phyloP scores from a whole-genome alignment of 345 rosid species.

The Fremontodendron californicum region DNA sequence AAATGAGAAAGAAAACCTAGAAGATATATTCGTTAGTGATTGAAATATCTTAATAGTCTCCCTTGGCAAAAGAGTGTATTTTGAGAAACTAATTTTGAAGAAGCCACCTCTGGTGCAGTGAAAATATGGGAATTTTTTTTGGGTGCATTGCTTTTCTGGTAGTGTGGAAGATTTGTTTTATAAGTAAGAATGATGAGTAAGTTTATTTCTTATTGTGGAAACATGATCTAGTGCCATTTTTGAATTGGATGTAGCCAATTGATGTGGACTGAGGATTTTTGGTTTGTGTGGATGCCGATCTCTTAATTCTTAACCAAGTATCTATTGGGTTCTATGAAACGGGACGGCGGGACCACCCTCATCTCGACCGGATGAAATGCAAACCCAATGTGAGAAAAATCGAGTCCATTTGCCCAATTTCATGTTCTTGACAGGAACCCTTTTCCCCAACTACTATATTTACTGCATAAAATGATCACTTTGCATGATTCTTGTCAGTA shows the following conservation, averaged over 20 bases:
- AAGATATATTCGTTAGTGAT: background rate
- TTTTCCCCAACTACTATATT: background rate
- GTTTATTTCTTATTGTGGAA: constrained; percentile 1
- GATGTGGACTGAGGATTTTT: background rate
- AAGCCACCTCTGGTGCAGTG: background rate
- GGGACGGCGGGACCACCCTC: constrained; percentile 12
- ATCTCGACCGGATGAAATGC: too few species aligned
- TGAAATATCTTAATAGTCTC: background rate
- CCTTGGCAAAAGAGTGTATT: background rate
- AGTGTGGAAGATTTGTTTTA: background rate
- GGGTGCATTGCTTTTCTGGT: background rate
- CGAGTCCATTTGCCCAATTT: background rate
- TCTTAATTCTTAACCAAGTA: background rate
- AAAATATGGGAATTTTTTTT: background rate
- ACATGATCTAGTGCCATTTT: background rate
- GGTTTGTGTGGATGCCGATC: background rate
- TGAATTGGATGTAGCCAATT: background rate
- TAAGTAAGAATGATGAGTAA: background rate
- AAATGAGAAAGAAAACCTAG: background rate
- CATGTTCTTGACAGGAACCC: background rate
- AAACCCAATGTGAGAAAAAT: background rate
- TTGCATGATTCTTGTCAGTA: background rate
- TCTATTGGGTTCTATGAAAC: background rate
- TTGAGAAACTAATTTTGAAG: background rate
- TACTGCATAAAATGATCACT: background rate